phyloP scores from a whole-genome alignment of 108 stramenopile genomes.

The Halocafeteria seosinensis region DNA sequence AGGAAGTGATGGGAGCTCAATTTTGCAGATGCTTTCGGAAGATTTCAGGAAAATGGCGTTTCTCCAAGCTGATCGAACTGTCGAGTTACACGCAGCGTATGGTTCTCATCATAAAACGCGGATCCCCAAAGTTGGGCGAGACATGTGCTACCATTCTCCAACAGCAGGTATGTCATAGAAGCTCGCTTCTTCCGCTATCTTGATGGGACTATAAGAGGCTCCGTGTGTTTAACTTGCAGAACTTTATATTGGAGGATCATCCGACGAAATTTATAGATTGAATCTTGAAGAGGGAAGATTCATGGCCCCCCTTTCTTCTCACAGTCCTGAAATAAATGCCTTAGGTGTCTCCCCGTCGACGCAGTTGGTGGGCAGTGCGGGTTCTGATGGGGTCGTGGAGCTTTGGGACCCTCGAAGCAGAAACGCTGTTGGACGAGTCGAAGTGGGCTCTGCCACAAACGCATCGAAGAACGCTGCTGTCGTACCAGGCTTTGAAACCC shows the following conservation, averaged over 20 bases:
- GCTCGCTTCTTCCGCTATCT: too few relatives aligned
- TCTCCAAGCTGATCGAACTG: constrained; percentile 66
- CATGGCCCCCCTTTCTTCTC: constrained; percentile 49
- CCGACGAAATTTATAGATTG: constrained; percentile 60
- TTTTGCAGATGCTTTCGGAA: constrained; percentile 55
- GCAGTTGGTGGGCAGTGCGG: constrained; percentile 55
- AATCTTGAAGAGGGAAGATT: constrained; percentile 89
- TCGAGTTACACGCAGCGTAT: constrained; percentile 90
- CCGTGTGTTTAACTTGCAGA: too few relatives aligned
- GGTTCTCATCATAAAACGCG: constrained; percentile 68
- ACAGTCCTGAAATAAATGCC: constrained; percentile 39
- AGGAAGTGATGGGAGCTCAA: too few relatives aligned
- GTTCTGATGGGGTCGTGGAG: constrained; percentile 64
- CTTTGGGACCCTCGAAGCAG: constrained; percentile 69
- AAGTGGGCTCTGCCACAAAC: constrained; percentile 57
- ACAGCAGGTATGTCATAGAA: too few relatives aligned
- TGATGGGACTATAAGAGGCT: too few relatives aligned
- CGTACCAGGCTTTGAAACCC: too few relatives aligned
- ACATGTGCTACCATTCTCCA: constrained; percentile 70
- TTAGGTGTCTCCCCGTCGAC: constrained; percentile 50
- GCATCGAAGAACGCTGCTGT: too few relatives aligned
- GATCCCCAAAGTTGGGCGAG: constrained; percentile 81
- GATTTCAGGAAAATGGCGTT: constrained; percentile 87
- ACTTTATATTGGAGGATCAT: constrained; percentile 58
- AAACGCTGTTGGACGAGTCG: constrained; percentile 53